Evolutionary conservation across 2,329 filamentous ascomycete species (phyloP).

Genomic region (Xylariaceae sp.): DNA sequence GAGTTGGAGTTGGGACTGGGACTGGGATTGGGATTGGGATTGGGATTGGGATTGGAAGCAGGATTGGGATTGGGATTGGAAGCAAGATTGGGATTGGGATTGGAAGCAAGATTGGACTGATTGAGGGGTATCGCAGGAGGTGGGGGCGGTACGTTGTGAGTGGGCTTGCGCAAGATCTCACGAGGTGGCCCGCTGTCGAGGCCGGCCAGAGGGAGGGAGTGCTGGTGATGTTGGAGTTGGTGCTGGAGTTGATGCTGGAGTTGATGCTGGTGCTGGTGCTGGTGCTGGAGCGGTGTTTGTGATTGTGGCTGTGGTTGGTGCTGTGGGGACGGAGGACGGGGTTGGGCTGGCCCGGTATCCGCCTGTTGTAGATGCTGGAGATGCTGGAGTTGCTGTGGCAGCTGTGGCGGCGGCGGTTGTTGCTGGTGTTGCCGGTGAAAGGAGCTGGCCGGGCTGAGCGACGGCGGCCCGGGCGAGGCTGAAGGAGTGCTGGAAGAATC

Average conservation of each 20-base stretch:
- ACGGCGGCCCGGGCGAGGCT: constrained; percentile 42
- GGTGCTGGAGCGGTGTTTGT: constrained; percentile 24
- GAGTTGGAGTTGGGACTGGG: constrained; percentile 19
- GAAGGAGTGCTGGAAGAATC: constrained; percentile 36
- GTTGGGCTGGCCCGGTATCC: constrained; percentile 11
- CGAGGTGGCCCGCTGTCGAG: constrained; percentile 27
- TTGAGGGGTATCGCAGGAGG: too few relatives aligned
- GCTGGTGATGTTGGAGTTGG: too few relatives aligned
- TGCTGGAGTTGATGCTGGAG: background rate
- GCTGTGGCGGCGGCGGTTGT: constrained; percentile 24
- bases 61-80: constrained; percentile 27
- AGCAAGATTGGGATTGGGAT: constrained; percentile 29
- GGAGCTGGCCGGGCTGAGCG: constrained; percentile 46
- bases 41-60: constrained; percentile 34
- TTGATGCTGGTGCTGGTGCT: constrained; percentile 11
- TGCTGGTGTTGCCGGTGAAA: constrained; percentile 36
- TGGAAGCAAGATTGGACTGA: too few relatives aligned
- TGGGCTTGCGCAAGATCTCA: constrained; percentile 25
- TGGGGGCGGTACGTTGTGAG: too few relatives aligned
- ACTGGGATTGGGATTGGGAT: constrained; percentile 25
- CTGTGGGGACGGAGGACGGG: constrained; percentile 25
- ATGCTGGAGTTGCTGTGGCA: constrained; percentile 23
- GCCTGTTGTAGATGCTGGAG: constrained; percentile 20
- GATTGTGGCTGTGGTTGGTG: constrained; percentile 23
- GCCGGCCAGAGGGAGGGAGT: constrained; percentile 3